Evolutionary conservation across 306 rosid genomes (phyloP), one percentile per base, ranked within the genome.

Genomic region (Cercis canadensis): DNA sequence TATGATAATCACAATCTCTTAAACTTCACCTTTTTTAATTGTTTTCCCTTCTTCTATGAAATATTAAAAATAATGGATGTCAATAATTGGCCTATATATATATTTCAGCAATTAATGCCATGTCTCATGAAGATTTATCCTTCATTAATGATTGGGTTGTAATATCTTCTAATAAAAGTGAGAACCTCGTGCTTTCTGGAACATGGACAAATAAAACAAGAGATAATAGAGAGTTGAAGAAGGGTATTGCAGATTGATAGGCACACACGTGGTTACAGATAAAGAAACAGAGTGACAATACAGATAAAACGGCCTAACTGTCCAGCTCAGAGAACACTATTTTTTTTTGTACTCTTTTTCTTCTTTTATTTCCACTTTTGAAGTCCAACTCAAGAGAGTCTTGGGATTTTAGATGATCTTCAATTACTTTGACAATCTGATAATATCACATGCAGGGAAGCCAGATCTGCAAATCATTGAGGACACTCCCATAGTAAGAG

Each of bases 361-460:
- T 2, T 16, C 29, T 16, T 50, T 2, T 50, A 13, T 37, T 37
- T 16, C n/a, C 19, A 13, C 21, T 56, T 32, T 57, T 29, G 64
- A 67, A 43, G 40, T 75, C 65, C 75, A 75, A 65, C 67, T 70
- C 31, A 53, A 60, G n/a, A 50, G 17, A 34, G 11, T 14, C 50
- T 57, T 44, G 37, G 49, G 66, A 17, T 62, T 68, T 64, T 70
- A 58, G 75, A 65, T 50, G 13, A 66, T 33, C 40, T 12, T 16
- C 15, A 8, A 15, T 63, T n/a, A 4, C 21, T 66, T 49, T 13
- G 62, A 11, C 74, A 51, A 31, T 70, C 54, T 67, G n/a, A 11
- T 34, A 19, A 11, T 34, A 57, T 72, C 75, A 39, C 69, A 47
- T 81, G 77, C 64, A 32, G 10, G 0, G 32, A 39, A 41, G 29